phyloP scores from a whole-genome alignment of 306 rosid species.

The Casuarina equisetifolia region DNA sequence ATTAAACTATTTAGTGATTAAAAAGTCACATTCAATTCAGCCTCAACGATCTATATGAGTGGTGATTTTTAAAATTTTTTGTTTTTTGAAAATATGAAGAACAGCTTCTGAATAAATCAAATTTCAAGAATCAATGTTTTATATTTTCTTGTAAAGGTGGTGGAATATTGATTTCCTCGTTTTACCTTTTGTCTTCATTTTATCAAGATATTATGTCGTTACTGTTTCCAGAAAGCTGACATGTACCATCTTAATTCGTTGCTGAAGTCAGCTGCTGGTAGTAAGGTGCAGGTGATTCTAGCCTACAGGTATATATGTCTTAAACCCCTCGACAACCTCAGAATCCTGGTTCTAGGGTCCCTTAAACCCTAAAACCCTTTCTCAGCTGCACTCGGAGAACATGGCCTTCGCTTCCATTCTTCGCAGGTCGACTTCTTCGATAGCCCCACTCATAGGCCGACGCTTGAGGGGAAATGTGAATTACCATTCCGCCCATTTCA shows the following conservation, averaged over 20 bases:
- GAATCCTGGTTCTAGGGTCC: neutral
- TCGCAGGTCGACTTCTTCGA: slow-evolving; percentile 60
- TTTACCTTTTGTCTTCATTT: no score
- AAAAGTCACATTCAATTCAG: no score
- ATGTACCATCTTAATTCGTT: neutral
- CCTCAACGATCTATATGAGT: no score
- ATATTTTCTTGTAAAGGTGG: no score
- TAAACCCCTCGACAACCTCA: neutral
- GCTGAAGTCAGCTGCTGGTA: neutral
- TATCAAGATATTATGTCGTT: no score
- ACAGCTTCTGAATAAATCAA: no score
- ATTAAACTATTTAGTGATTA: no score
- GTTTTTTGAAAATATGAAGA: no score
- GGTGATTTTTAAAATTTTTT: no score
- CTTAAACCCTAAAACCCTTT: slow-evolving; percentile 42
- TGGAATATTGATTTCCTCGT: no score
- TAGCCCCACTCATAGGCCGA: slow-evolving; percentile 46
- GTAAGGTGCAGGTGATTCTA: neutral
- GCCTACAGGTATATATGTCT: neutral
- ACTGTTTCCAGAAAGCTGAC: neutral
- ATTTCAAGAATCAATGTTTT: no score
- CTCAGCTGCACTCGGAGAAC: slow-evolving; percentile 5
- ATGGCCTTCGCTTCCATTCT: slow-evolving; percentile 73
- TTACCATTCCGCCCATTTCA: slow-evolving; percentile 32
- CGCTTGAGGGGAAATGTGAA: slow-evolving; percentile 34